phyloP scores from a whole-genome alignment of 1,139 yeast species.

The Diutina rugosa region DNA sequence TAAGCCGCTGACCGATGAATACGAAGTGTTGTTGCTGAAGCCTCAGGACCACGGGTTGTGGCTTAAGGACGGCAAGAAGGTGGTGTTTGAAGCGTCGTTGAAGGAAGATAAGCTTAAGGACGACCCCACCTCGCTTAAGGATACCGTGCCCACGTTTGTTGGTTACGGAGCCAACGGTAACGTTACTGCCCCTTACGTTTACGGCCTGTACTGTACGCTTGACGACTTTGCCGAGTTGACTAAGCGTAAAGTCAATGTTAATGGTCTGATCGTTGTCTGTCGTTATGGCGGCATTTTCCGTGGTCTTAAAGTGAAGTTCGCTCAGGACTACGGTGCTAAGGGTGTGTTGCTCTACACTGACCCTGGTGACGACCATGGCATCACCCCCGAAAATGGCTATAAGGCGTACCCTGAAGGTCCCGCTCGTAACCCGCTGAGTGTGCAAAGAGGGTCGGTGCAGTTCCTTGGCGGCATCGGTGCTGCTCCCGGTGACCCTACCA shows the following conservation, averaged over 20 bases:
- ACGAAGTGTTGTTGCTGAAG: constrained; percentile 12
- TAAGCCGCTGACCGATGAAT: constrained; percentile 4
- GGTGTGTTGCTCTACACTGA: constrained; percentile 54
- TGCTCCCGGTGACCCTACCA: constrained; percentile 81
- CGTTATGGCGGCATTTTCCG: constrained; percentile 51
- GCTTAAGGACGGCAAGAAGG: constrained; percentile 11
- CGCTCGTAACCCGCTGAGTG: constrained; percentile 50
- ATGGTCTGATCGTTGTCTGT: constrained; percentile 43
- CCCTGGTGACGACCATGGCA: constrained; percentile 50
- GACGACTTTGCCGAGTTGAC: constrained; percentile 37
- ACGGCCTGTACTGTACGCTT: constrained; percentile 48
- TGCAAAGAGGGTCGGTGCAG: constrained; percentile 21
- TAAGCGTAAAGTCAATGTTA: constrained; percentile 30
- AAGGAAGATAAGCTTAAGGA: constrained; percentile 60
- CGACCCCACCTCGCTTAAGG: constrained; percentile 51
- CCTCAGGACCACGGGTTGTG: constrained; percentile 33
- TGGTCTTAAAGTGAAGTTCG: constrained; percentile 57
- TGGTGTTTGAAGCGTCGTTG: constrained; percentile 49
- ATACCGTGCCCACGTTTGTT: constrained; percentile 46
- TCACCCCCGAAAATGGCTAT: constrained; percentile 37
- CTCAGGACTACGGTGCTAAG: constrained; percentile 48
- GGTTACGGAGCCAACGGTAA: constrained; percentile 63
- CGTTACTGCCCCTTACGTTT: constrained; percentile 44
- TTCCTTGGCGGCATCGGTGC: constrained; percentile 48
- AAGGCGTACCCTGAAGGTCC: constrained; percentile 54